Evolutionary conservation across 2,329 filamentous ascomycete genomes (phyloP).

Genomic region (Nemania abortiva): DNA sequence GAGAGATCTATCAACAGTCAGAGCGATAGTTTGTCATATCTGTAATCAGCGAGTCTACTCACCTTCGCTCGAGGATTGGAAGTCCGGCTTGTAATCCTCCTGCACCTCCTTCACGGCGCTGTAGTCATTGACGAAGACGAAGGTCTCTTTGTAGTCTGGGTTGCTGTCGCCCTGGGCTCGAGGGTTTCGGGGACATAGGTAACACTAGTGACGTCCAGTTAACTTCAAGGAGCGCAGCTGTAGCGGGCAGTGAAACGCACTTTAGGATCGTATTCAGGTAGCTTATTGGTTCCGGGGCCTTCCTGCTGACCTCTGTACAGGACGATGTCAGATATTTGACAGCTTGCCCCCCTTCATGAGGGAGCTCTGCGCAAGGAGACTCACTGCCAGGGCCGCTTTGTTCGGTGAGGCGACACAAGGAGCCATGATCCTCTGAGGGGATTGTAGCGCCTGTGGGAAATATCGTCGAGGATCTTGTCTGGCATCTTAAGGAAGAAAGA

Average conservation of each 20-base stretch:
- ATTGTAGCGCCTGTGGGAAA: constrained; percentile 95
- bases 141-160: constrained; percentile 86
- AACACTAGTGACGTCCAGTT: constrained; percentile 70
- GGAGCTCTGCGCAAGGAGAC: constrained; percentile 52
- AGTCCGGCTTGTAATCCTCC: constrained; percentile 73
- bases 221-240: constrained; percentile 14
- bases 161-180: constrained; percentile 89
- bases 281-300: constrained; percentile 71
- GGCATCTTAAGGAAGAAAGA: constrained; percentile 65
- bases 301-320: constrained; percentile 79
- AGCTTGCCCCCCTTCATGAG: constrained; percentile 1
- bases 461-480: constrained; percentile 87
- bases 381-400: constrained; percentile 98
- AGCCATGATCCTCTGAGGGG: constrained; percentile 91
- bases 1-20: constrained; percentile 69
- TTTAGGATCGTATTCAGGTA: constrained; percentile 85
- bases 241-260: constrained; percentile 53
- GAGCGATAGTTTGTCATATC: neutral
- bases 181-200: constrained; percentile 91
- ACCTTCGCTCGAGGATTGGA: constrained; percentile 56
- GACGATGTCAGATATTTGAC: constrained; percentile 8
- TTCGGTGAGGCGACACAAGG: constrained; percentile 94
- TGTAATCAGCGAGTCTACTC: constrained; percentile 16
- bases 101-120: constrained; percentile 96
- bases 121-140: constrained; percentile 97